phyloP scores from a whole-genome alignment of 2,329 filamentous ascomycete genomes.

The Tolypocladium cylindrosporum region DNA sequence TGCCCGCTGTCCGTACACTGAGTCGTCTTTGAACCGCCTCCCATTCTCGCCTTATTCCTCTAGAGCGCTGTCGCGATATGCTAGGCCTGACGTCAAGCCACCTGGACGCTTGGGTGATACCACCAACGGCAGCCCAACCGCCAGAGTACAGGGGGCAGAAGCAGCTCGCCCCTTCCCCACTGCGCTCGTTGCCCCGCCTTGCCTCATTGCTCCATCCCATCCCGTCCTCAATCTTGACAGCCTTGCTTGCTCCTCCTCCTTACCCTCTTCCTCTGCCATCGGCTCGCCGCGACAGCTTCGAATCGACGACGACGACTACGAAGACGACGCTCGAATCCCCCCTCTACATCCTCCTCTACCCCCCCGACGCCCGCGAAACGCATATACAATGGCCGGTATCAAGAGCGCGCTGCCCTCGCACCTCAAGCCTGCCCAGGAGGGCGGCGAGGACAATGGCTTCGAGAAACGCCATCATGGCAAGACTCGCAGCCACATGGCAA shows the following conservation, averaged over 20 bases:
- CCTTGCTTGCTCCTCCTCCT: not conserved
- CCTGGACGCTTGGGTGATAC: not conserved
- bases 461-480: conserved; percentile 69
- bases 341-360: not conserved
- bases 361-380: not conserved
- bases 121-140: not conserved
- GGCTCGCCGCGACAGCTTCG: not conserved
- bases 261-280: not conserved
- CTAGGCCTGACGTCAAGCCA: not conserved
- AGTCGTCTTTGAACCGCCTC: not conserved
- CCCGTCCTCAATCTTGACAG: not conserved
- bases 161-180: not conserved
- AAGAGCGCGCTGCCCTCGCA: conserved; percentile 75
- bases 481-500: conserved; percentile 77
- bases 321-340: not conserved
- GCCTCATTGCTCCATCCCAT: not conserved
- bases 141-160: not conserved
- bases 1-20: not conserved
- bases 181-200: not conserved
- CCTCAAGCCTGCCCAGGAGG: conserved; percentile 55
- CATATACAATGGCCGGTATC: conserved; percentile 54
- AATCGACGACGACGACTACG: not conserved
- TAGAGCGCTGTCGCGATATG: not conserved
- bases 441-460: conserved; percentile 37
- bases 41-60: not conserved